These are phyloP conservation scores for Lipomyces orientalis DNA, from an alignment of 805 yeast genomes.

Conservation along the genomic window DNA sequence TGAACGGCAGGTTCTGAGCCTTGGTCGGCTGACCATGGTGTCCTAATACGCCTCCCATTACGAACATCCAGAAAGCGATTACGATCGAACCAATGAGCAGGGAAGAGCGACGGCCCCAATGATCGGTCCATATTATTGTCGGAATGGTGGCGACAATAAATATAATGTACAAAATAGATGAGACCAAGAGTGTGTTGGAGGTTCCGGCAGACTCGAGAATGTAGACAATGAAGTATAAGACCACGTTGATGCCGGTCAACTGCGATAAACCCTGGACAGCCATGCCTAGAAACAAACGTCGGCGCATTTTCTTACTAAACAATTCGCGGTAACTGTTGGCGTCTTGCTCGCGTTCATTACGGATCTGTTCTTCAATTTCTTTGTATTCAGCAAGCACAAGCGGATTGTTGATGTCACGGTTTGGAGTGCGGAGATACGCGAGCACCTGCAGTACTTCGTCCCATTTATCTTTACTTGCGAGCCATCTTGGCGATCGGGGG, in stretches of 20 bases:
- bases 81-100: conserved; percentile 74
- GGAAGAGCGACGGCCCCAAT: conserved; percentile 89
- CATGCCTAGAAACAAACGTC: conserved; percentile 89
- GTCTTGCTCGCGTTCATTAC: no score
- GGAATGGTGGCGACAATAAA: conserved; percentile 68
- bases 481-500: conserved; percentile 90
- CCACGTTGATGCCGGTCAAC: conserved; percentile 92
- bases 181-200: not conserved
- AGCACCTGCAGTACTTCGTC: conserved; percentile 72
- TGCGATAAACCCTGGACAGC: conserved; percentile 89
- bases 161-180: not conserved
- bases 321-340: not conserved
- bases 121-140: conserved; percentile 87
- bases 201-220: not conserved
- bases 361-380: conserved; percentile 78
- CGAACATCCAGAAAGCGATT: conserved; percentile 74
- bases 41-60: conserved; percentile 49
- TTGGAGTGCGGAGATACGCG: conserved; percentile 83
- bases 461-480: conserved; percentile 68
- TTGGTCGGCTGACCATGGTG: not conserved
- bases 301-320: conserved; percentile 57
- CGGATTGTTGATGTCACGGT: conserved; percentile 73
- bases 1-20: no score
- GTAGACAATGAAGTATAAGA: conserved; percentile 70
- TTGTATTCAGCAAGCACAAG: conserved; percentile 73